These are phyloP conservation scores for Ehretia macrophylla DNA, from an alignment of 257 asterid genomes.

Conservation along the genomic window DNA sequence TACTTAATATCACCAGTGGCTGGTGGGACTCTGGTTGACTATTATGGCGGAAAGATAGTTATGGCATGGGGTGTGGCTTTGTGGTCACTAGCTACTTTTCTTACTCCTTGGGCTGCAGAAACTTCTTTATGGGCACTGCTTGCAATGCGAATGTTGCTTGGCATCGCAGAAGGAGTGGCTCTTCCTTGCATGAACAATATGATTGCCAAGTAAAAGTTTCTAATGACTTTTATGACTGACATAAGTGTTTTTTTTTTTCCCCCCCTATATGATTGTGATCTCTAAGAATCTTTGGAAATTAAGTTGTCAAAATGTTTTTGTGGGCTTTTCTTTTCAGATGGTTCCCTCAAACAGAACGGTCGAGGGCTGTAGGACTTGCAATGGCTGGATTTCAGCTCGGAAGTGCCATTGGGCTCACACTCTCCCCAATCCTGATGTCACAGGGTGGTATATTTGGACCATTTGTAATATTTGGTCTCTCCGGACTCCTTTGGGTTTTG, in stretches of 20 bases:
- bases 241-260: not conserved
- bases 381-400: slow-evolving; percentile 99
- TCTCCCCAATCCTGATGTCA: slow-evolving; percentile 92
- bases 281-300: not conserved
- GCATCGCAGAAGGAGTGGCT: slow-evolving; percentile 96
- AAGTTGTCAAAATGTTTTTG: not conserved
- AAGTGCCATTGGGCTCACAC: slow-evolving; percentile 94
- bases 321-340: slow-evolving; percentile 45
- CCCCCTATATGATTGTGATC: not conserved
- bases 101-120: slow-evolving; percentile 97
- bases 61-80: slow-evolving; percentile 98
- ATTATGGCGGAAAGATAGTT: slow-evolving; percentile 88
- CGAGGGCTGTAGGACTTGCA: slow-evolving; percentile 99
- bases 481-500: slow-evolving; percentile 88
- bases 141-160: slow-evolving; percentile 79
- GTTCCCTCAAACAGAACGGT: slow-evolving; percentile 92
- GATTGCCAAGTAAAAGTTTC: slow-evolving; percentile 59
- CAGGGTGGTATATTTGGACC: slow-evolving; percentile 93
- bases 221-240: slow-evolving; percentile 1
- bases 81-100: slow-evolving; percentile 96
- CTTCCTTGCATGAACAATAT: slow-evolving; percentile 99
- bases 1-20: slow-evolving; percentile 96
- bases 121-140: slow-evolving; percentile 61
- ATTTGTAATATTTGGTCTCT: slow-evolving; percentile 85
- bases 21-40: slow-evolving; percentile 89